A percentile compares a stretch with the other conserved stretches of the same genome.
These are phyloP conservation scores for Fusarium liriodendri DNA, from an alignment of 2,329 filamentous ascomycete genomes.

Conservation along the genomic window DNA sequence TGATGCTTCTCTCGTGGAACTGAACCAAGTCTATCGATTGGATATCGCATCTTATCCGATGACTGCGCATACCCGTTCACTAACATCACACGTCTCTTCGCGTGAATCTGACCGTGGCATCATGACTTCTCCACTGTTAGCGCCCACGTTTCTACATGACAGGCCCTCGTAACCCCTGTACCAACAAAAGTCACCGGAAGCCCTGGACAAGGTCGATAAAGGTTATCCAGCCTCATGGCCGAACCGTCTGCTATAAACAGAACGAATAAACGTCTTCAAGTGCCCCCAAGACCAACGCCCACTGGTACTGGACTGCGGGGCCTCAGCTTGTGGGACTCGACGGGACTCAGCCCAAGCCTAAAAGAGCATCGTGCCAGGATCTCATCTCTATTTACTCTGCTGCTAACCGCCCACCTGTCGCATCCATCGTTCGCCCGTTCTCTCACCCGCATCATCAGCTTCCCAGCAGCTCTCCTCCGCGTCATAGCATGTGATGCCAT, in stretches of 20 bases:
- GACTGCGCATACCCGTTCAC: background rate
- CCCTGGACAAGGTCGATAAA: background rate
- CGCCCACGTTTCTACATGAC: background rate
- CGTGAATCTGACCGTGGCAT: background rate
- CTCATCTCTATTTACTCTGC: constrained; percentile 33
- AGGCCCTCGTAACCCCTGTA: background rate
- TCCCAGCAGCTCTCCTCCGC: background rate
- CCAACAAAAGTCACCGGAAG: background rate
- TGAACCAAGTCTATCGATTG: background rate
- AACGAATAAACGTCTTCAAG: background rate
- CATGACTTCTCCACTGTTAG: constrained; percentile 10
- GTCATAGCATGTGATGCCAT: constrained; percentile 31
- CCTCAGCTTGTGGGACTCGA: constrained; percentile 26
- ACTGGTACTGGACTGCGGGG: background rate
- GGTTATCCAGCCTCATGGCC: background rate
- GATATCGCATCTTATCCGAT: background rate
- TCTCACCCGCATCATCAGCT: constrained; percentile 25
- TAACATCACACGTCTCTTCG: background rate
- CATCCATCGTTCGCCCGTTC: constrained; percentile 32
- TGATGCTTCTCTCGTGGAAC: background rate
- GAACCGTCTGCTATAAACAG: background rate
- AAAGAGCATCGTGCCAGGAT: constrained; percentile 19
- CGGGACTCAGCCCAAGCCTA: constrained; percentile 32
- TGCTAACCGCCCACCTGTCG: constrained; percentile 31
- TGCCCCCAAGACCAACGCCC: background rate